These are phyloP conservation scores for Colletotrichum echinochloae DNA, from an alignment of 2,329 filamentous ascomycete genomes.

Conservation along the genomic window DNA sequence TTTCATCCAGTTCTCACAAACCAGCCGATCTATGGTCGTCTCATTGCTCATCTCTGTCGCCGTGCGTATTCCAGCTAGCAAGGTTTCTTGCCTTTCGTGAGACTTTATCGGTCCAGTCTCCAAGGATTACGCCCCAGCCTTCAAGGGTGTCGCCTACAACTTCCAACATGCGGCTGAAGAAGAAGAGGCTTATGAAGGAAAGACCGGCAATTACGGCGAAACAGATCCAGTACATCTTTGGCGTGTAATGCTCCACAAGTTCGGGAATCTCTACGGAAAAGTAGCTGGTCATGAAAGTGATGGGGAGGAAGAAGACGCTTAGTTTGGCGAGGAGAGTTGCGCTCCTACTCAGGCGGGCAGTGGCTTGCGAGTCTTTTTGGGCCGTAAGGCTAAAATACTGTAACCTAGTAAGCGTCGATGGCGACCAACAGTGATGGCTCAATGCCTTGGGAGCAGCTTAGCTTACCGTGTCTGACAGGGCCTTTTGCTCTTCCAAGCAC, in stretches of 20 bases:
- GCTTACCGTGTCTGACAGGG: conserved; percentile 74
- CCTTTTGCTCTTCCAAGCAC: conserved; percentile 76
- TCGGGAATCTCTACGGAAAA: conserved; percentile 75
- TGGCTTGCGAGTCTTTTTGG: conserved; percentile 78
- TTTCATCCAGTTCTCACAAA: neutral
- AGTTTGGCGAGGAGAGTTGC: conserved; percentile 80
- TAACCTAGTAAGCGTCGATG: conserved; percentile 32
- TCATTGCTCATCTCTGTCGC: conserved; percentile 24
- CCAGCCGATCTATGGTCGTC: neutral
- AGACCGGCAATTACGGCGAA: conserved; percentile 73
- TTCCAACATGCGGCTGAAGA: conserved; percentile 61
- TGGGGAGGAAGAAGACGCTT: conserved; percentile 80
- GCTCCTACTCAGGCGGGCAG: conserved; percentile 77
- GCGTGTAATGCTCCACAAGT: conserved; percentile 67
- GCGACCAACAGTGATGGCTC: neutral
- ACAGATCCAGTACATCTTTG: conserved; percentile 73
- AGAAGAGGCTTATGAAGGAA: conserved; percentile 69
- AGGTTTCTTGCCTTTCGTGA: neutral
- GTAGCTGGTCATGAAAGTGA: conserved; percentile 80
- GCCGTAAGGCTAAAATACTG: conserved; percentile 84
- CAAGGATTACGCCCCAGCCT: conserved; percentile 53
- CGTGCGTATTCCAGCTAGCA: neutral
- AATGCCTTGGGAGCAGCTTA: conserved; percentile 44
- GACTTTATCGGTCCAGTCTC: conserved; percentile 48
- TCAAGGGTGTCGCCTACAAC: conserved; percentile 60